Percentiles rank a stretch among this genome's conserved stretches.
Conservation (phyloP, 2,329 filamentous ascomycete genomes). For the Diaporthe caulivora region DNA sequence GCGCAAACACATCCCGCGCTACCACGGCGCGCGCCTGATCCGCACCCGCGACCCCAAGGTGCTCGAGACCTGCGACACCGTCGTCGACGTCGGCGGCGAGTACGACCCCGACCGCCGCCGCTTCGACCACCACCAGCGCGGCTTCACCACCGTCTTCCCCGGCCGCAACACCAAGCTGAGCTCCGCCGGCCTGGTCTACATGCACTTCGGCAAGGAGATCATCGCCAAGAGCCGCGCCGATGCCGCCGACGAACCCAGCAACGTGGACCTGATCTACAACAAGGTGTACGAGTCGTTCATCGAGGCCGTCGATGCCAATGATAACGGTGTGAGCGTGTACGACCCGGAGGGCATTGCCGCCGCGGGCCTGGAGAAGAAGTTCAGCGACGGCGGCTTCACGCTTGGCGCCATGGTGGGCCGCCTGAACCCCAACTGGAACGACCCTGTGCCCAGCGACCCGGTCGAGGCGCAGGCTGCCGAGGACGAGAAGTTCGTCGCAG, state of each 20-base stretch:
- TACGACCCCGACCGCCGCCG: constrained; percentile 83
- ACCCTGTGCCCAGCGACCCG: constrained; percentile 65
- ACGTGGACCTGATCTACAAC: constrained; percentile 81
- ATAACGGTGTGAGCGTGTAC: constrained; percentile 92
- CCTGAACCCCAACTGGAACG: constrained; percentile 86
- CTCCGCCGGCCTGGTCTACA: constrained; percentile 92
- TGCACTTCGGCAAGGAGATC: constrained; percentile 92
- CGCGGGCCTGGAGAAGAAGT: constrained; percentile 84
- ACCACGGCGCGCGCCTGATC: constrained; percentile 78
- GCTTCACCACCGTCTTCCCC: constrained; percentile 88
- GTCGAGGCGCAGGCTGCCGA: constrained; percentile 77
- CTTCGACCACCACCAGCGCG: constrained; percentile 98
- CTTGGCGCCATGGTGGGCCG: constrained; percentile 86
- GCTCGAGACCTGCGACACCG: constrained; percentile 88
- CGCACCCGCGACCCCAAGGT: constrained; percentile 87
- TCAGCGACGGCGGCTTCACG: constrained; percentile 84
- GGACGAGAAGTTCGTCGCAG: constrained; percentile 82
- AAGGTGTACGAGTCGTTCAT: constrained; percentile 95
- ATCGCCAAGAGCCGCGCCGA: constrained; percentile 74
- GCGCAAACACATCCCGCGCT: constrained; percentile 82
- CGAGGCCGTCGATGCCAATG: constrained; percentile 96
- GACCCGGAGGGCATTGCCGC: constrained; percentile 77
- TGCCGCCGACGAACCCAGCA: constrained; percentile 65
- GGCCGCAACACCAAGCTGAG: constrained; percentile 88
- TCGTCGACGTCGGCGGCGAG: constrained; percentile 97